Conservation (phyloP, 352 stramenopile species). For the Nothophytophthora sp. region DNA sequence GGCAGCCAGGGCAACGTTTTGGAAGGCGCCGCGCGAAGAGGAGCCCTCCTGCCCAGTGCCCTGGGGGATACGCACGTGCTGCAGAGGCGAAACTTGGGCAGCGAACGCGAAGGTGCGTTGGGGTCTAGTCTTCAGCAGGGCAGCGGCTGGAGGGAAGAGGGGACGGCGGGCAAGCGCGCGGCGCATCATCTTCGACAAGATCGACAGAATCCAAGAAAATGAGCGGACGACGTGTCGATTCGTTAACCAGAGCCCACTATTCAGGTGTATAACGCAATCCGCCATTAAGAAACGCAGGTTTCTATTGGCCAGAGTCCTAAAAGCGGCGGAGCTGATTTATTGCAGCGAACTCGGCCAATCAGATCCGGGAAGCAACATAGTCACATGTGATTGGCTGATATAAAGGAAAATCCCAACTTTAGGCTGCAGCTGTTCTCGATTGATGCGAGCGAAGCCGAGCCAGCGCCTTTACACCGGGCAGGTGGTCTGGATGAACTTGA, state of each 20-base stretch:
- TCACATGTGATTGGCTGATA: not conserved
- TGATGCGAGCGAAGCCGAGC: too few species aligned
- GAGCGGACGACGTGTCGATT: too few species aligned
- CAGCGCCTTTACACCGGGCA: constrained; percentile 32
- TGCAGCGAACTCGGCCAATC: too few species aligned
- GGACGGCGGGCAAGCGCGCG: constrained; percentile 10
- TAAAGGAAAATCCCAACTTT: too few species aligned
- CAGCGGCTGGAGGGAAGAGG: not conserved
- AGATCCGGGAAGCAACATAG: not conserved
- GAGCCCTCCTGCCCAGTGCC: constrained; percentile 8
- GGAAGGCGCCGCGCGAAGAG: not conserved
- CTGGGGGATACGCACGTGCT: too few species aligned
- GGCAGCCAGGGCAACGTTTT: constrained; percentile 14
- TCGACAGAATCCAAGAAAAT: too few species aligned
- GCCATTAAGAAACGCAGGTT: too few species aligned
- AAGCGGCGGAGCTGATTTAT: too few species aligned
- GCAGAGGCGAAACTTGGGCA: constrained; percentile 7
- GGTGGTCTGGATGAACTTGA: constrained; percentile 66
- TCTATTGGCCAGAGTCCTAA: too few species aligned
- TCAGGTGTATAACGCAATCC: too few species aligned
- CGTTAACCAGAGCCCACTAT: too few species aligned
- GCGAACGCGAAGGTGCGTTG: not conserved
- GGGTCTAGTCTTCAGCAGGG: not conserved
- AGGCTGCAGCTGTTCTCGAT: too few species aligned
- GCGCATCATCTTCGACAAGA: not conserved